Evolutionary conservation across 2,329 filamentous ascomycete species (phyloP).

Genomic region (Claviceps quebecensis): DNA sequence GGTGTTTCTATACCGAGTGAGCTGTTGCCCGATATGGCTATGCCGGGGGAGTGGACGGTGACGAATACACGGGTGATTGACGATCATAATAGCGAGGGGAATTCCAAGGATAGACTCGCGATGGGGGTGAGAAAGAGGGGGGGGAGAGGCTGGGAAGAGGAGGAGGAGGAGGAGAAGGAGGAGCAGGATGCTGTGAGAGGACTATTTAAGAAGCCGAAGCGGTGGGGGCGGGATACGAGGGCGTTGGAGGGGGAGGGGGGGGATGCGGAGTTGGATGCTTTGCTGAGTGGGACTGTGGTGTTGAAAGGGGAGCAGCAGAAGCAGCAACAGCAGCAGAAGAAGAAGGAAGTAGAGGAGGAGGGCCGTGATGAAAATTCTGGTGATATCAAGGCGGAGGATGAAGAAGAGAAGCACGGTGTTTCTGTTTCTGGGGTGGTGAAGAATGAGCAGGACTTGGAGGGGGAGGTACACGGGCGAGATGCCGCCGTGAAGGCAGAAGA

Average conservation of each 20-base stretch:
- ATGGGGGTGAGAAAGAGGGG: conserved; percentile 50
- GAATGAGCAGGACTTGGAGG: not conserved
- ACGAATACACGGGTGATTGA: conserved; percentile 48
- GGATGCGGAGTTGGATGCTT: conserved; percentile 46
- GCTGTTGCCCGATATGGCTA: conserved; percentile 65
- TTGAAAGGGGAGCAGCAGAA: conserved; percentile 14
- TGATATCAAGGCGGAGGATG: not conserved
- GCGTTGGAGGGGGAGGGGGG: conserved; percentile 24
- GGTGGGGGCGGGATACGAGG: conserved; percentile 40
- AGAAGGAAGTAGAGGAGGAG: conserved; percentile 12
- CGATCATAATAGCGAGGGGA: conserved; percentile 18
- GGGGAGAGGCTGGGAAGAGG: conserved; percentile 31
- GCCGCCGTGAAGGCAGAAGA: conserved; percentile 1
- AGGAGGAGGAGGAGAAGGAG: conserved; percentile 46
- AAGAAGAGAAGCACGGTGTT: conserved; percentile 4
- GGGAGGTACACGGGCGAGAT: too few species aligned
- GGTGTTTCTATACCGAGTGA: conserved; percentile 74
- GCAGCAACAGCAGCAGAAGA: conserved; percentile 9
- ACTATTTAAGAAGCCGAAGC: conserved; percentile 44
- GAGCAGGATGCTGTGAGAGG: conserved; percentile 44
- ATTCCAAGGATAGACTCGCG: conserved; percentile 23
- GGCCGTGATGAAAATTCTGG: conserved; percentile 19
- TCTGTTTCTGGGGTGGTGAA: not conserved
- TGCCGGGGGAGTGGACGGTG: conserved; percentile 78
- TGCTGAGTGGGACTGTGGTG: conserved; percentile 29